Evolutionary conservation across 306 rosid genomes (phyloP).

Genomic region (Inga oerstediana): DNA sequence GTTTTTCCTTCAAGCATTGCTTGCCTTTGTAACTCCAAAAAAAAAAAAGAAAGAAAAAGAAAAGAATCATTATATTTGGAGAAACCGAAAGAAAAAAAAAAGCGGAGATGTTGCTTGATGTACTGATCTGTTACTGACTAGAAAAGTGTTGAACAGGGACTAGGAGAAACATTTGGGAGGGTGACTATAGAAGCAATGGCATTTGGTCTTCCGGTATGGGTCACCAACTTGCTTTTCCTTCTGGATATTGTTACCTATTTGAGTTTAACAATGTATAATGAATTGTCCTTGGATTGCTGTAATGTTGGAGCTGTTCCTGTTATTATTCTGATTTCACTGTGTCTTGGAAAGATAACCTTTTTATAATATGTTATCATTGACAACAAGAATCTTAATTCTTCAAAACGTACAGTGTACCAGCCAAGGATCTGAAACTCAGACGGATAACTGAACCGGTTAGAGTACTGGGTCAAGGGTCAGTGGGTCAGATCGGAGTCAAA

Average conservation of each 20-base stretch:
- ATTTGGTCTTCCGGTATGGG: constrained; percentile 90
- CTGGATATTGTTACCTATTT: neutral
- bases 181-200: constrained; percentile 98
- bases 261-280: constrained; percentile 13
- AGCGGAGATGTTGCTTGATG: neutral
- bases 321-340: neutral
- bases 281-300: neutral
- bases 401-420: neutral
- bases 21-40: neutral
- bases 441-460: no score
- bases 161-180: constrained; percentile 94
- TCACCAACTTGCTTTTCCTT: constrained; percentile 4
- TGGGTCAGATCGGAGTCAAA: no score
- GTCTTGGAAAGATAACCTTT: neutral
- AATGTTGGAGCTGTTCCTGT: neutral
- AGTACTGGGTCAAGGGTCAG: no score
- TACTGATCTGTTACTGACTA: constrained; percentile 28
- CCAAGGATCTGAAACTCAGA: no score
- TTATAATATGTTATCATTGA: neutral
- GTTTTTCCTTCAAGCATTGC: neutral
- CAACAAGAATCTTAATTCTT: neutral
- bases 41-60: neutral
- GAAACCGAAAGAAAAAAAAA: no score
- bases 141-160: constrained; percentile 59
- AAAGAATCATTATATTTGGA: neutral